Conservation (phyloP, 345 rosid genomes). For the Brassica napus region DNA sequence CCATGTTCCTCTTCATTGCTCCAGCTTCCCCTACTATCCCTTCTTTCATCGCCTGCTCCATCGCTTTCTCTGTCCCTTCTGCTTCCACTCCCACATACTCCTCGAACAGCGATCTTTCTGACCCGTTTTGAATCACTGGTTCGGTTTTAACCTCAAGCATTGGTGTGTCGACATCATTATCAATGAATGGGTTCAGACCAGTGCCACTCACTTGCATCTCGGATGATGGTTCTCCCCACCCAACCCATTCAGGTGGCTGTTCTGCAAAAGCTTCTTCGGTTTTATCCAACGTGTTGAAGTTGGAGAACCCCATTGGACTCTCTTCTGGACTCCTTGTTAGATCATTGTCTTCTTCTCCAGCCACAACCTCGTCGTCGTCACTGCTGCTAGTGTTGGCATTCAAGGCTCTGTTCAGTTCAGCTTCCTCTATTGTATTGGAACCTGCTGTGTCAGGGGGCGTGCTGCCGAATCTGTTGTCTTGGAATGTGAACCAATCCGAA, state of each 20-base stretch:
- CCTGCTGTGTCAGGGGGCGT: conserved; percentile 57
- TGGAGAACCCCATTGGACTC: conserved; percentile 38
- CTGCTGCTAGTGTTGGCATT: conserved; percentile 38
- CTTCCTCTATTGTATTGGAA: conserved; percentile 61
- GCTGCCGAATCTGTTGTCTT: conserved; percentile 69
- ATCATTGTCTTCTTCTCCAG: conserved; percentile 82
- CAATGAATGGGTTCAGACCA: conserved; percentile 76
- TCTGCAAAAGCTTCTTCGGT: conserved; percentile 62
- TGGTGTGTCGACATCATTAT: conserved; percentile 50
- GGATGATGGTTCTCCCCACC: conserved; percentile 69
- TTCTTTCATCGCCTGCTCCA: conserved; percentile 39
- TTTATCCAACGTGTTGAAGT: conserved; percentile 49
- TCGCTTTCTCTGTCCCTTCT: conserved; percentile 67
- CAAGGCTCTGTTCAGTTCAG: conserved; percentile 61
- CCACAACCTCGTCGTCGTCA: conserved; percentile 96
- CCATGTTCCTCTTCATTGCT: conserved; percentile 66
- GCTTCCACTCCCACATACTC: conserved; percentile 77
- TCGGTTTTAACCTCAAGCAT: conserved; percentile 44
- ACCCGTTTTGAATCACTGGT: conserved; percentile 40
- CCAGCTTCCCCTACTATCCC: conserved; percentile 89
- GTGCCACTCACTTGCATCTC: conserved; percentile 62
- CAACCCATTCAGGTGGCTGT: conserved; percentile 82
- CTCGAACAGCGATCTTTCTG: conserved; percentile 76
- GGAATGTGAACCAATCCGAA: conserved; percentile 96
- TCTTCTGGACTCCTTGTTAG: conserved; percentile 52